These are phyloP conservation scores for Neltuma alba DNA, from an alignment of 306 rosid genomes.

Conservation along the genomic window DNA sequence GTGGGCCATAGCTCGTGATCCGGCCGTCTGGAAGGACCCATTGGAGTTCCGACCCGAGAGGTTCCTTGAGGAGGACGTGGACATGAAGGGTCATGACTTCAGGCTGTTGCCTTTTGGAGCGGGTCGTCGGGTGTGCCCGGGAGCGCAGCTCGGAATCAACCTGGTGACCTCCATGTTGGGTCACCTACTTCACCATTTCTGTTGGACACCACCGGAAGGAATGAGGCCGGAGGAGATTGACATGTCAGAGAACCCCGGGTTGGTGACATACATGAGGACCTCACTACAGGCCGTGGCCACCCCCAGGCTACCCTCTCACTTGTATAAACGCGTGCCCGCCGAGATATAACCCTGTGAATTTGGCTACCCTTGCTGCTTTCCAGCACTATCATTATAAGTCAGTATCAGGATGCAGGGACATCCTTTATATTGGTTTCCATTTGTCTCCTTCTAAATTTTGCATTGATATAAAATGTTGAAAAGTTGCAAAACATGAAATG, in stretches of 20 bases:
- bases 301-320: constrained; percentile 70
- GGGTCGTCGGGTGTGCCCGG: constrained; percentile 85
- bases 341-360: constrained; percentile 38
- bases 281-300: constrained; percentile 70
- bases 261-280: constrained; percentile 78
- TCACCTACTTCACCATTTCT: constrained; percentile 81
- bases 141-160: constrained; percentile 85
- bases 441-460: background rate
- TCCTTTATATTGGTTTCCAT: background rate
- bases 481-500: background rate
- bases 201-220: constrained; percentile 63
- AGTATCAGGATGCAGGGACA: background rate
- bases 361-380: background rate
- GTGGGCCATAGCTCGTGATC: constrained; percentile 88
- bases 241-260: constrained; percentile 78
- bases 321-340: constrained; percentile 67
- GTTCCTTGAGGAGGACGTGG: constrained; percentile 84
- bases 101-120: constrained; percentile 85
- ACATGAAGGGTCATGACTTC: constrained; percentile 88
- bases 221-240: constrained; percentile 66
- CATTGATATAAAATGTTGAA: background rate
- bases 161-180: constrained; percentile 86
- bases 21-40: constrained; percentile 68
- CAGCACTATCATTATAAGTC: background rate
- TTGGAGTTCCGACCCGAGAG: constrained; percentile 80